These are phyloP conservation scores for Fusarium armeniacum DNA, from an alignment of 2,329 filamentous ascomycete species.

Conservation along the genomic window DNA sequence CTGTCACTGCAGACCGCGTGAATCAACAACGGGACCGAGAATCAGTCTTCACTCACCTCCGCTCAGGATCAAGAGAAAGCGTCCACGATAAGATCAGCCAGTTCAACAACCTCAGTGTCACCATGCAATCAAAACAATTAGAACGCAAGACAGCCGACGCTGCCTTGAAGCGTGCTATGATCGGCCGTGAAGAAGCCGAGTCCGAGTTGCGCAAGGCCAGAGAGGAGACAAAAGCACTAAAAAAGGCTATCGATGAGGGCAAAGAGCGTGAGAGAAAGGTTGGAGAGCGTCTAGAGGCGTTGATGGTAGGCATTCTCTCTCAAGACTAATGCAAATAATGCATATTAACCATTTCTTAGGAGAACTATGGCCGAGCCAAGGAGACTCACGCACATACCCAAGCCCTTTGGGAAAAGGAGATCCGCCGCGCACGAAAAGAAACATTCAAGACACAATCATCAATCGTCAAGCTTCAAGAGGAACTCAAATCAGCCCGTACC, in stretches of 20 bases:
- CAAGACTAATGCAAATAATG: not conserved
- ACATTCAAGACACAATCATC: slow-evolving; percentile 80
- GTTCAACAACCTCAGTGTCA: slow-evolving; percentile 77
- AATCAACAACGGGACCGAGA: slow-evolving; percentile 63
- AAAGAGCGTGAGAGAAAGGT: slow-evolving; percentile 75
- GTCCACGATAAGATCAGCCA: slow-evolving; percentile 78
- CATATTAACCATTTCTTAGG: slow-evolving; percentile 61
- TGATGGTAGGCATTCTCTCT: slow-evolving; percentile 70
- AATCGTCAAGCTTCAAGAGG: slow-evolving; percentile 79
- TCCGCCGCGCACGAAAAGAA: slow-evolving; percentile 77
- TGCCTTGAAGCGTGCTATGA: slow-evolving; percentile 74
- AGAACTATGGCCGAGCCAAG: slow-evolving; percentile 78
- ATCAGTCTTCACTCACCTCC: slow-evolving; percentile 55
- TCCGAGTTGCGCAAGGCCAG: slow-evolving; percentile 73
- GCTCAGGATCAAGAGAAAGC: slow-evolving; percentile 65
- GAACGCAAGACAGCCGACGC: slow-evolving; percentile 76
- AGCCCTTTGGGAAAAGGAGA: slow-evolving; percentile 80
- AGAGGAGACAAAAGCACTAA: slow-evolving; percentile 70
- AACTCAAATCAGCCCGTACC: slow-evolving; percentile 73
- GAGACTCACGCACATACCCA: slow-evolving; percentile 77
- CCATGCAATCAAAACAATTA: slow-evolving; percentile 70
- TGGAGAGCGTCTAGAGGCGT: slow-evolving; percentile 74
- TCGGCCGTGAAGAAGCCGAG: slow-evolving; percentile 80
- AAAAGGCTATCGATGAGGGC: slow-evolving; percentile 73
- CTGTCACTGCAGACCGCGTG: slow-evolving; percentile 73